These are phyloP conservation scores for Penicillium sp. DNA, from an alignment of 2,329 filamentous ascomycete species.

Conservation along the genomic window DNA sequence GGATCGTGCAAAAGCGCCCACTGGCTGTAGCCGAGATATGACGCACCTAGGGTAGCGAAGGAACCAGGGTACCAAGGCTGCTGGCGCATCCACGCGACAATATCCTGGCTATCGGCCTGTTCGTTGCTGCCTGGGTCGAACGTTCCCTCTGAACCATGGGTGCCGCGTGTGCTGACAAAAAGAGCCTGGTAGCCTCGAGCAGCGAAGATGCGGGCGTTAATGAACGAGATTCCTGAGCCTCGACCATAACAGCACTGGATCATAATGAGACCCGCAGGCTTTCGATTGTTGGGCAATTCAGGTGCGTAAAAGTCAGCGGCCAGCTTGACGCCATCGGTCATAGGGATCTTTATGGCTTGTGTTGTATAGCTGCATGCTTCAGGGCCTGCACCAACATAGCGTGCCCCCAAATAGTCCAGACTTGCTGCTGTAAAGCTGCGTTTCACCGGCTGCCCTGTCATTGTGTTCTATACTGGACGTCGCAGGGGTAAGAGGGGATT, in stretches of 20 bases:
- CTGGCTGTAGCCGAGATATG: constrained; percentile 18
- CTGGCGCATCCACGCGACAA: constrained; percentile 16
- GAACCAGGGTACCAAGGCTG: constrained; percentile 17
- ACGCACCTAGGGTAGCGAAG: constrained; percentile 15
- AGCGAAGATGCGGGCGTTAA: constrained; percentile 14
- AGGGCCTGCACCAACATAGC: constrained; percentile 5
- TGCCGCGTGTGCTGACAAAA: constrained; percentile 18
- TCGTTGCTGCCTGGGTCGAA: constrained; percentile 11
- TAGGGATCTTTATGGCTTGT: constrained; percentile 14
- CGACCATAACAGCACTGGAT: constrained; percentile 18
- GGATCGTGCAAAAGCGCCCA: constrained; percentile 16
- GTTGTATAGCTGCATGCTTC: constrained; percentile 18
- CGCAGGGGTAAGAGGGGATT: neutral
- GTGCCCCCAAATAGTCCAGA: constrained; percentile 13
- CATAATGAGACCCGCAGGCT: constrained; percentile 10
- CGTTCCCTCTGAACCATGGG: constrained; percentile 12
- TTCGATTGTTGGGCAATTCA: constrained; percentile 4
- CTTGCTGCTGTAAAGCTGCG: constrained; percentile 7
- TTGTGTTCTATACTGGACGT: neutral
- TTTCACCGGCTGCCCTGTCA: neutral
- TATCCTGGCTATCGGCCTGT: constrained; percentile 16
- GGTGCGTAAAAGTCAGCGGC: constrained; percentile 16
- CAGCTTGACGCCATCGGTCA: constrained; percentile 13
- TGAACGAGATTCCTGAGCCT: constrained; percentile 10
- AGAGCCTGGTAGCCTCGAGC: constrained; percentile 17